phyloP scores from a whole-genome alignment of 2,329 filamentous ascomycete genomes.

The Verticillium albo-atrum region DNA sequence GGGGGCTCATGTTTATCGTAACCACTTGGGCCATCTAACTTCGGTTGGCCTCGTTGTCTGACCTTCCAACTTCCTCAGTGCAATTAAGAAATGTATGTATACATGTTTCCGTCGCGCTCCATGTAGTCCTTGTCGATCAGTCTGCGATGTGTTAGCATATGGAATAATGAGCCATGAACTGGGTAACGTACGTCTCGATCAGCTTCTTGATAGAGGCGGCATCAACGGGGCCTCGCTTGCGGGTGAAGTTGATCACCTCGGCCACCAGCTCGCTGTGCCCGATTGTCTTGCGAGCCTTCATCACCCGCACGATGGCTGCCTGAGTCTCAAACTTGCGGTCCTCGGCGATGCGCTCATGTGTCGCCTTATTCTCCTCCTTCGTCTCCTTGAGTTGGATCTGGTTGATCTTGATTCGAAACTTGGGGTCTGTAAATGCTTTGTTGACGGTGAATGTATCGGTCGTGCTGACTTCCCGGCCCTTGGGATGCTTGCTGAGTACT shows the following conservation, averaged over 20 bases:
- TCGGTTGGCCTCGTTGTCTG: too few relatives aligned
- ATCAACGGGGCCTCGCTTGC: conserved; percentile 79
- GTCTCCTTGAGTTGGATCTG: conserved; percentile 98
- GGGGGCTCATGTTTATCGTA: too few relatives aligned
- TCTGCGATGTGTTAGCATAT: conserved; percentile 38
- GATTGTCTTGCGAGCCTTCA: conserved; percentile 91
- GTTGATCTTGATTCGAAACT: conserved; percentile 95
- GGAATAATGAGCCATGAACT: not conserved
- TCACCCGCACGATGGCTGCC: conserved; percentile 91
- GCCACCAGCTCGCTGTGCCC: conserved; percentile 81
- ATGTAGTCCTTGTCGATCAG: conserved; percentile 93
- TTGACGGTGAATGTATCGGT: conserved; percentile 88
- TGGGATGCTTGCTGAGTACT: conserved; percentile 80
- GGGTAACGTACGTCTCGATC: conserved; percentile 76
- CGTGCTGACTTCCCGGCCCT: conserved; percentile 70
- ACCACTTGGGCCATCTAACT: too few relatives aligned
- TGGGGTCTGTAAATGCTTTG: conserved; percentile 68
- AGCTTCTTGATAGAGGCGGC: conserved; percentile 90
- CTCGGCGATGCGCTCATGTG: conserved; percentile 81
- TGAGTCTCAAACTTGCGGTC: conserved; percentile 96
- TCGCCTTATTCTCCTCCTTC: conserved; percentile 88
- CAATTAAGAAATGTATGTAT: conserved; percentile 63
- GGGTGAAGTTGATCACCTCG: conserved; percentile 89
- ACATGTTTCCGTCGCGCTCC: conserved; percentile 69
- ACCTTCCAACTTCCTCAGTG: too few relatives aligned